phyloP scores from a whole-genome alignment of 805 yeast genomes.

The Danielia oregonensis region DNA sequence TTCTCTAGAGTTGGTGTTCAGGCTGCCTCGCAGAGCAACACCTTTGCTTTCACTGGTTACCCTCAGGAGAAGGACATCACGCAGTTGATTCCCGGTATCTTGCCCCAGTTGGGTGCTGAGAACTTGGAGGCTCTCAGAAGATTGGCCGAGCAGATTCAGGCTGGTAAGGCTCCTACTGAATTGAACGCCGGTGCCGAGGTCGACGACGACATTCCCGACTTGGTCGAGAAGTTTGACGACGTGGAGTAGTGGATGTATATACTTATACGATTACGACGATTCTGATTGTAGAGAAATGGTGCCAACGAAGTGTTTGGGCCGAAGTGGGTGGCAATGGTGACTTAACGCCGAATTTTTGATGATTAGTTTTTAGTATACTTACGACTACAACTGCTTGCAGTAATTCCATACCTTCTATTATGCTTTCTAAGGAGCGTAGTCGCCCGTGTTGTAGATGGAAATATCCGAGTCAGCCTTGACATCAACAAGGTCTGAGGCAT shows the following conservation, averaged over 20 bases:
- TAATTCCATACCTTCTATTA: too few relatives aligned
- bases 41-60: slow-evolving; percentile 92
- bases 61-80: slow-evolving; percentile 90
- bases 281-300: too few relatives aligned
- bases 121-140: slow-evolving; percentile 84
- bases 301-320: too few relatives aligned
- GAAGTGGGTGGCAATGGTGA: too few relatives aligned
- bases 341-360: too few relatives aligned
- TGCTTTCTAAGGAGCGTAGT: slow-evolving; percentile 26
- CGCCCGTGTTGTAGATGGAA: slow-evolving; percentile 56
- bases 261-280: slow-evolving; percentile 1
- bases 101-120: slow-evolving; percentile 96
- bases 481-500: slow-evolving; percentile 47
- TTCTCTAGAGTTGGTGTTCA: slow-evolving; percentile 96
- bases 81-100: slow-evolving; percentile 89
- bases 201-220: slow-evolving; percentile 63
- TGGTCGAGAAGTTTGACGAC: slow-evolving; percentile 81
- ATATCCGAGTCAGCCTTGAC: slow-evolving; percentile 76
- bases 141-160: slow-evolving; percentile 85
- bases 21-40: slow-evolving; percentile 85
- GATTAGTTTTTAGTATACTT: too few relatives aligned
- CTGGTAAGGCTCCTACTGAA: slow-evolving; percentile 47
- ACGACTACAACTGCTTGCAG: too few relatives aligned
- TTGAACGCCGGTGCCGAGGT: slow-evolving; percentile 40
- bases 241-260: slow-evolving; percentile 32